Percentiles rank a stretch among this genome's conserved stretches.
Conservation (phyloP, 106 monocot genomes). For the Cymbidium sinense region DNA sequence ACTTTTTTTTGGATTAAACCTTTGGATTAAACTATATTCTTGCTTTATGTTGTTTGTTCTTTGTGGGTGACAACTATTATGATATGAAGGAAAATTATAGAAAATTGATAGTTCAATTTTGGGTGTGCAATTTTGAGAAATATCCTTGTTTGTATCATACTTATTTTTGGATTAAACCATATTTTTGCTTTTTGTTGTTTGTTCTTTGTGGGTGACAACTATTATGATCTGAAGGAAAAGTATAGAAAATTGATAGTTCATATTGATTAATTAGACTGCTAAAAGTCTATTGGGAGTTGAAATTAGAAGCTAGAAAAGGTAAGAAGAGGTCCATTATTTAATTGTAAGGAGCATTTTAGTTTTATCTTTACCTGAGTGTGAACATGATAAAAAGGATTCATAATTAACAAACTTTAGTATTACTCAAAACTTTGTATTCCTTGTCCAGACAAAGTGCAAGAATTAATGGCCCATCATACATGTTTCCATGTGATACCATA, state of each 20-base stretch:
- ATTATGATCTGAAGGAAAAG: neutral
- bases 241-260: neutral
- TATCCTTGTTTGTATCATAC: neutral
- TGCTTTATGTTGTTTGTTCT: neutral
- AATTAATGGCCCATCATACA: neutral
- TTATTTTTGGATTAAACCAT: neutral
- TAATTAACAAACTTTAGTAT: neutral
- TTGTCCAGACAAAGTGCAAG: neutral
- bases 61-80: neutral
- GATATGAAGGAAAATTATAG: neutral
- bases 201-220: neutral
- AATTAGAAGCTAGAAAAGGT: neutral
- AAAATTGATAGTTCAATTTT: neutral
- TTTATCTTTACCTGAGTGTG: neutral
- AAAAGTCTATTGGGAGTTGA: neutral
- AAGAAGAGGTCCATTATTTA: neutral
- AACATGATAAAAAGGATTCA: neutral
- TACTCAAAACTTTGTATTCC: neutral
- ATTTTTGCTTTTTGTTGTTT: neutral
- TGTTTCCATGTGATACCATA: neutral
- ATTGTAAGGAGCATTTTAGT: neutral
- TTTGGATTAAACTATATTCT: neutral
- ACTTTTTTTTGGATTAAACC: neutral
- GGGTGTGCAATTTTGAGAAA: neutral
- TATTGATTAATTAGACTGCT: neutral